phyloP scores from a whole-genome alignment of 495 filamentous ascomycete genomes.

The Bryoglossum gracile region DNA sequence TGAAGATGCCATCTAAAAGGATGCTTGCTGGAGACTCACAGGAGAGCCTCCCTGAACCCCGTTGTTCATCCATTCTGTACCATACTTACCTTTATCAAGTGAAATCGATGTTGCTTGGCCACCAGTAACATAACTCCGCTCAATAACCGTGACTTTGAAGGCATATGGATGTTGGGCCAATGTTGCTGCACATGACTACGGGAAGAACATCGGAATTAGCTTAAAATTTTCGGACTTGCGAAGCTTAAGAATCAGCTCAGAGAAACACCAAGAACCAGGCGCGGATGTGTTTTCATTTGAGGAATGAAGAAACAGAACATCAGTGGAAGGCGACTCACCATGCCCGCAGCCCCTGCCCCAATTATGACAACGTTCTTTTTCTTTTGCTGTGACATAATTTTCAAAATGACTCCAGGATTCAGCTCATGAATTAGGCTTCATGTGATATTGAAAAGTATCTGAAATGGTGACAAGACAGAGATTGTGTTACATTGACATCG shows the following conservation, averaged over 20 bases:
- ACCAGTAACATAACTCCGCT: constrained; percentile 59
- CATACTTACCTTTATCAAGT: constrained; percentile 57
- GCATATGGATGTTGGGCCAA: constrained; percentile 65
- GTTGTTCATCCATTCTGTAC: constrained; percentile 66
- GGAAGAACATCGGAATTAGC: no score
- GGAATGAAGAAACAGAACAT: not conserved
- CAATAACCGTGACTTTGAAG: constrained; percentile 69
- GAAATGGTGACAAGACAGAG: no score
- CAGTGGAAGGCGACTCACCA: constrained; percentile 35
- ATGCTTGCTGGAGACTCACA: constrained; percentile 6
- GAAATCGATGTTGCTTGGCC: constrained; percentile 76
- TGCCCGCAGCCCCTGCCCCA: constrained; percentile 59
- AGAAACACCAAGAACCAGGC: no score
- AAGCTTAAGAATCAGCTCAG: no score
- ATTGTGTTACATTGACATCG: no score
- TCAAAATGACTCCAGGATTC: no score
- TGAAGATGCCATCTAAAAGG: no score
- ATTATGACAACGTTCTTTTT: constrained; percentile 51
- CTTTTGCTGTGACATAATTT: no score
- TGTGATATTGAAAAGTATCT: no score
- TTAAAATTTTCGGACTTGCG: no score
- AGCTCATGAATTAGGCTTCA: no score
- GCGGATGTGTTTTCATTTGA: no score
- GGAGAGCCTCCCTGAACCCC: constrained; percentile 76
- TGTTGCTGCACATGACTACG: constrained; percentile 65